These are phyloP conservation scores for Gossypium sturtianum DNA, from an alignment of 345 rosid genomes.

Conservation along the genomic window DNA sequence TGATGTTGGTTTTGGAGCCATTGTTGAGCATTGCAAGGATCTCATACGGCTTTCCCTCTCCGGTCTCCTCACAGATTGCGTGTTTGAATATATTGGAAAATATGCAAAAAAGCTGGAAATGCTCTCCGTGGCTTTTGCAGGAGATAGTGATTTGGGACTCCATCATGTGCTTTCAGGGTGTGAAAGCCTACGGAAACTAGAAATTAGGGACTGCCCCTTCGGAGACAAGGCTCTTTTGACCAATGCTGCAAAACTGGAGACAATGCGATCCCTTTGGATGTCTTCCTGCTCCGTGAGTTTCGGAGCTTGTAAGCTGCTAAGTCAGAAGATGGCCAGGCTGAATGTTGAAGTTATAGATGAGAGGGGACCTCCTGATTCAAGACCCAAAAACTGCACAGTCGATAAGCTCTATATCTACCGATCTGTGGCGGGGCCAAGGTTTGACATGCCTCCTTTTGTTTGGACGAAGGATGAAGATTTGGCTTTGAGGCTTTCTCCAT, in stretches of 20 bases:
- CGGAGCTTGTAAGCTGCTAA: slow-evolving; percentile 78
- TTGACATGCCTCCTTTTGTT: slow-evolving; percentile 74
- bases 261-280: slow-evolving; percentile 99
- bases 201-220: slow-evolving; percentile 89
- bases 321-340: slow-evolving; percentile 73
- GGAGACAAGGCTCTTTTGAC: slow-evolving; percentile 85
- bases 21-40: slow-evolving; percentile 75
- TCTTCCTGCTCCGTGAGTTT: slow-evolving; percentile 86
- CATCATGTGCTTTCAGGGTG: slow-evolving; percentile 86
- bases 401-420: slow-evolving; percentile 86
- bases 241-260: slow-evolving; percentile 81
- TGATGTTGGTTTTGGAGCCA: slow-evolving; percentile 88
- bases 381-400: slow-evolving; percentile 64
- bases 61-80: slow-evolving; percentile 80
- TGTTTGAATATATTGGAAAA: slow-evolving; percentile 74
- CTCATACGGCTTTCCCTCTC: slow-evolving; percentile 81
- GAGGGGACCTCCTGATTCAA: slow-evolving; percentile 47
- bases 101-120: slow-evolving; percentile 75
- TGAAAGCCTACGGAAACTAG: slow-evolving; percentile 73
- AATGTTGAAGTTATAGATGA: slow-evolving; percentile 94
- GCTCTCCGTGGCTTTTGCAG: slow-evolving; percentile 95
- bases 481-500: slow-evolving; percentile 33
- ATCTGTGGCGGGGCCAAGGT: slow-evolving; percentile 71
- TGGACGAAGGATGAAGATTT: slow-evolving; percentile 68
- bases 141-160: slow-evolving; percentile 85